These are phyloP conservation scores for Geoglossum glabrum DNA, from an alignment of 495 filamentous ascomycete genomes.

Conservation along the genomic window DNA sequence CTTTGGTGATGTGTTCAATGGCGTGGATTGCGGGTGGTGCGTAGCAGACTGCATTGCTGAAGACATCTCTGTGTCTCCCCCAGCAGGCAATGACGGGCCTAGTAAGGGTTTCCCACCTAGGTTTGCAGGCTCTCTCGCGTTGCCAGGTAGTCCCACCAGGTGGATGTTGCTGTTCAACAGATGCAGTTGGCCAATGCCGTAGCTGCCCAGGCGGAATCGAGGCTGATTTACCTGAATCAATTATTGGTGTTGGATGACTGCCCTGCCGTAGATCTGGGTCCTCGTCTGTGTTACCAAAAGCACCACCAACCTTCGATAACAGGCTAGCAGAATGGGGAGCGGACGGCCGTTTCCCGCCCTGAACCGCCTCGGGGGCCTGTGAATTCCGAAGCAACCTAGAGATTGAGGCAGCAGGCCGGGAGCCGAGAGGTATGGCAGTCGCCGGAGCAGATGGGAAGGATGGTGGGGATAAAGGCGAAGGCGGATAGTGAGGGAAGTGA, in stretches of 20 bases:
- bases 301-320: neutral
- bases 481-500: neutral
- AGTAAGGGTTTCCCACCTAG: neutral
- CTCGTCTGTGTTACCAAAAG: neutral
- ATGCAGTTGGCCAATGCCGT: neutral
- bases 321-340: neutral
- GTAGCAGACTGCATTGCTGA: constrained; percentile 19
- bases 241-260: neutral
- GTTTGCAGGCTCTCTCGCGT: neutral
- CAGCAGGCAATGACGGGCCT: neutral
- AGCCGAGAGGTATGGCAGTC: neutral
- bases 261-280: neutral
- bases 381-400: neutral
- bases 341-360: neutral
- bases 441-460: neutral
- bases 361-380: neutral
- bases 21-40: neutral
- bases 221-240: neutral
- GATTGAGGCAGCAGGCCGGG: neutral
- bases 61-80: constrained; percentile 12
- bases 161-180: neutral
- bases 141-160: neutral
- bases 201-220: neutral
- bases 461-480: neutral
- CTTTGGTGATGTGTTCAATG: no score